Percentiles rank a stretch among this genome's conserved stretches.
These are phyloP conservation scores for Candida peoriensis DNA, from an alignment of 805 yeast genomes.

Conservation along the genomic window DNA sequence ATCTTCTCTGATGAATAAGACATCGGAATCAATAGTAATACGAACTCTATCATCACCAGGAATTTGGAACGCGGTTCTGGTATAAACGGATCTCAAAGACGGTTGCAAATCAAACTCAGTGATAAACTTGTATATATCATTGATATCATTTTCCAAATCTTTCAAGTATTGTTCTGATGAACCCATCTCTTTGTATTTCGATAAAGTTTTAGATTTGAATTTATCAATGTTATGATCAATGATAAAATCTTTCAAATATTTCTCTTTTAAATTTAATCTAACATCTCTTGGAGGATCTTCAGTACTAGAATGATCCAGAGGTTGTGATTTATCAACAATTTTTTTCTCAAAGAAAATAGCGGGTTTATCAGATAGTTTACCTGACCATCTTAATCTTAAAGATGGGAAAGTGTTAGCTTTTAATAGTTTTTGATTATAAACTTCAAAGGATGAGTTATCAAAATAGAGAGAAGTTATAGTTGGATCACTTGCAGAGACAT, in stretches of 20 bases:
- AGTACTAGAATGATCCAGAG: too few species aligned
- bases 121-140: slow-evolving; percentile 59
- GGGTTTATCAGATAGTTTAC: slow-evolving; percentile 69
- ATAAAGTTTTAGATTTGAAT: slow-evolving; percentile 45
- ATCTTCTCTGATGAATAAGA: slow-evolving; percentile 86
- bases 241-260: slow-evolving; percentile 71
- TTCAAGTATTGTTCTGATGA: slow-evolving; percentile 47
- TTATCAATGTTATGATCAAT: slow-evolving; percentile 41
- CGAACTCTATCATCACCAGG: slow-evolving; percentile 96
- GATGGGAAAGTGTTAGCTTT: slow-evolving; percentile 69
- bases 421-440: slow-evolving; percentile 79
- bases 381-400: slow-evolving; percentile 86
- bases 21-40: slow-evolving; percentile 84
- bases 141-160: slow-evolving; percentile 48
- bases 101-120: slow-evolving; percentile 71
- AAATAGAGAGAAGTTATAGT: slow-evolving; percentile 82
- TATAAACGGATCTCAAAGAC: slow-evolving; percentile 76
- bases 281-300: slow-evolving; percentile 55
- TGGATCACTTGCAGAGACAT: slow-evolving; percentile 56
- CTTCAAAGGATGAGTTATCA: slow-evolving; percentile 76
- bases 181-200: slow-evolving; percentile 60
- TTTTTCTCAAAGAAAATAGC: slow-evolving; percentile 81
- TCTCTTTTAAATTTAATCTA: slow-evolving; percentile 70
- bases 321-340: slow-evolving; percentile 48
- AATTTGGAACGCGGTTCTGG: slow-evolving; percentile 94